Percentiles rank a stretch among this genome's conserved stretches.
These are phyloP conservation scores for Laburnicola sp. DNA, from an alignment of 2,329 filamentous ascomycete genomes.

Conservation along the genomic window DNA sequence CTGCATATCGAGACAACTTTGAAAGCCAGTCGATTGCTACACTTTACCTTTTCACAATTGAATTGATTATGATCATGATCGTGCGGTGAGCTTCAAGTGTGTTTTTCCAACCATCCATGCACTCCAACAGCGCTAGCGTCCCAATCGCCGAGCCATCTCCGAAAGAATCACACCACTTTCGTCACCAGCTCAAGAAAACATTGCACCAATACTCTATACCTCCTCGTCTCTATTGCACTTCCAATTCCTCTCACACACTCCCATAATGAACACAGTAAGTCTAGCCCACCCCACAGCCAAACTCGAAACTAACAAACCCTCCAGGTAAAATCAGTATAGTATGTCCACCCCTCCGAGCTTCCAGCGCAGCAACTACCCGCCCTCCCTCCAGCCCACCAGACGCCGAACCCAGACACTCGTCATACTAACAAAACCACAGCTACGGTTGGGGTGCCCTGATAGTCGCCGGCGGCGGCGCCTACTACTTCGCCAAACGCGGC, in stretches of 20 bases:
- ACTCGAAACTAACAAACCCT: slow-evolving; percentile 19
- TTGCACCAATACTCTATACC: slow-evolving; percentile 6
- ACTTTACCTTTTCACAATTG: no score
- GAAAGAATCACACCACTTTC: slow-evolving; percentile 38
- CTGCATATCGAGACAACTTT: no score
- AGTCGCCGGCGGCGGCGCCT: slow-evolving; percentile 81
- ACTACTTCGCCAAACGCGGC: slow-evolving; percentile 91
- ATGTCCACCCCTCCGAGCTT: slow-evolving; percentile 39
- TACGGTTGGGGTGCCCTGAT: slow-evolving; percentile 90
- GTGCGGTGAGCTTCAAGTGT: no score
- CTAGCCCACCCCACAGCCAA: background rate
- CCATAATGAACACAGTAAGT: slow-evolving; percentile 58
- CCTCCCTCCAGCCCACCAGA: slow-evolving; percentile 1
- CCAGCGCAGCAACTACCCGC: background rate
- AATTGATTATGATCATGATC: no score
- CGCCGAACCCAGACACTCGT: background rate
- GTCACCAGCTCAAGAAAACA: slow-evolving; percentile 23
- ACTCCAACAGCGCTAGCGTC: background rate
- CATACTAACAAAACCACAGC: slow-evolving; percentile 54
- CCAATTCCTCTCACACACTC: background rate
- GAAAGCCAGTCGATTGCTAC: no score
- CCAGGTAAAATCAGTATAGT: slow-evolving; percentile 64
- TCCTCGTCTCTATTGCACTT: slow-evolving; percentile 9
- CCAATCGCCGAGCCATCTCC: slow-evolving; percentile 22
- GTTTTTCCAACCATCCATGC: background rate